Evolutionary conservation across 345 rosid species (phyloP), one percentile per base, ranked within the genome.

Genomic region (Salix viminalis): DNA sequence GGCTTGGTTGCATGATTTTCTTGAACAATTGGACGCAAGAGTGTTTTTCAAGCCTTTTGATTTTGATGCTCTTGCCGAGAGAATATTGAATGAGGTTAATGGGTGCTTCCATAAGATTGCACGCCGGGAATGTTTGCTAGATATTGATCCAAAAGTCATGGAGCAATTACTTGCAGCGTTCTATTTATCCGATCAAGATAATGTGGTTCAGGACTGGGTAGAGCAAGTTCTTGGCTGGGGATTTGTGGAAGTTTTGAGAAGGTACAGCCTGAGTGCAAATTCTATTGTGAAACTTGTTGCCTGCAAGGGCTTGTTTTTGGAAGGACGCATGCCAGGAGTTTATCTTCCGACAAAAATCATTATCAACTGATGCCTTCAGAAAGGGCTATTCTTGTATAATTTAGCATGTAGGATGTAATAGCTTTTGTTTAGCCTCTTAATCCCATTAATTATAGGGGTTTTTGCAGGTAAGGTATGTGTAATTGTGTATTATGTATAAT

Each of bases 1-100:
- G 76, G 79, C 83, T 81, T 91, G 94, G 94, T 80, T 87, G 75
- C 89, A 87, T 4, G 86, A 82, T 19, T 88, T 91, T 77, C 23
- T 84, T 12, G 85, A 80, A 18, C 87, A 77, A 64, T 88, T 87
- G 21, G 84, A 90, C 28, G 84, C 82, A 64, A 89, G 70, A 52
- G 89, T 91, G 39, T 72, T 73, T 1, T 93, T 93, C 85, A 88
- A 87, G 84, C 79, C 83, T 36, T 84, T 86, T 58, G 85, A 90
- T 83, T 93, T 89, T 67, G 89, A 90, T 78, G 84, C 64, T 30
- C 84, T 91, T 65, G 88, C 94, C 0, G 83, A 80, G 71, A 84
- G 85, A 74, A 61, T 85, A 13, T 26, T 67, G 13, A 86, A 67
- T 36, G 77, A 79, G 44, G 81, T 90, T 36, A 30, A 54, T 60